phyloP scores from a whole-genome alignment of 805 yeast genomes.

The Suhomyces sp. region DNA sequence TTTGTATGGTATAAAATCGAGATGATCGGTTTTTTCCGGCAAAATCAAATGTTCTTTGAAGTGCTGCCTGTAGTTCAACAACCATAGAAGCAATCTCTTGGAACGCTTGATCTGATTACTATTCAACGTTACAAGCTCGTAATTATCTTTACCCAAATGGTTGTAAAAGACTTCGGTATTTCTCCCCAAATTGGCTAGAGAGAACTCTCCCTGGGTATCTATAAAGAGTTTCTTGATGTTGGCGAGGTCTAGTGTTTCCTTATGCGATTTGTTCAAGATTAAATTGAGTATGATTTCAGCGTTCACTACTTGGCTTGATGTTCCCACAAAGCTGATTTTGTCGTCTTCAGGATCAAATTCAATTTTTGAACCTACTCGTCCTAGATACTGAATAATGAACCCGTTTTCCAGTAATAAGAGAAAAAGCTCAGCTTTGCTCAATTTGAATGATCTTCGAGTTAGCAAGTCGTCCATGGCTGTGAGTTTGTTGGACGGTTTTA shows the following conservation, averaged over 20 bases:
- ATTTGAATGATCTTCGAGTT: slow-evolving; percentile 27
- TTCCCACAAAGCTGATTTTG: slow-evolving; percentile 38
- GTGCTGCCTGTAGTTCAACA: slow-evolving; percentile 32
- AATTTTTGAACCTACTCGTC: slow-evolving; percentile 40
- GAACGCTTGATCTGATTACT: slow-evolving; percentile 30
- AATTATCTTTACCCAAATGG: slow-evolving; percentile 22
- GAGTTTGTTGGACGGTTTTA: slow-evolving; percentile 17
- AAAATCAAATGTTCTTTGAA: slow-evolving; percentile 16
- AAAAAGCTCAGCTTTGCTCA: slow-evolving; percentile 39
- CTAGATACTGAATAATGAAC: slow-evolving; percentile 35
- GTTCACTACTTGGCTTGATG: slow-evolving; percentile 40
- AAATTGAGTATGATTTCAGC: slow-evolving; percentile 40
- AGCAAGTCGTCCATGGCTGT: slow-evolving; percentile 31
- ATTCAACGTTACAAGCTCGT: slow-evolving; percentile 30
- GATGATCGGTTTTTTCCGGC: slow-evolving; percentile 10
- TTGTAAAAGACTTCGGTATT: slow-evolving; percentile 36
- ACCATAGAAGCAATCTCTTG: slow-evolving; percentile 40
- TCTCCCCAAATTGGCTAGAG: slow-evolving; percentile 25
- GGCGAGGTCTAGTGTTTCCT: slow-evolving; percentile 32
- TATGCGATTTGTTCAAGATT: slow-evolving; percentile 24
- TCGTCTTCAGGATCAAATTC: slow-evolving; percentile 28
- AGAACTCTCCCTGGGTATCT: slow-evolving; percentile 26
- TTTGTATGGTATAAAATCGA: slow-evolving; percentile 22
- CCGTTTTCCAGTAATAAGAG: slow-evolving; percentile 40
- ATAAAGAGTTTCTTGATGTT: slow-evolving; percentile 23